Base-by-base conservation (phyloP, 768 basidiomycete genomes). In the Lactifluus rugatus region DNA sequence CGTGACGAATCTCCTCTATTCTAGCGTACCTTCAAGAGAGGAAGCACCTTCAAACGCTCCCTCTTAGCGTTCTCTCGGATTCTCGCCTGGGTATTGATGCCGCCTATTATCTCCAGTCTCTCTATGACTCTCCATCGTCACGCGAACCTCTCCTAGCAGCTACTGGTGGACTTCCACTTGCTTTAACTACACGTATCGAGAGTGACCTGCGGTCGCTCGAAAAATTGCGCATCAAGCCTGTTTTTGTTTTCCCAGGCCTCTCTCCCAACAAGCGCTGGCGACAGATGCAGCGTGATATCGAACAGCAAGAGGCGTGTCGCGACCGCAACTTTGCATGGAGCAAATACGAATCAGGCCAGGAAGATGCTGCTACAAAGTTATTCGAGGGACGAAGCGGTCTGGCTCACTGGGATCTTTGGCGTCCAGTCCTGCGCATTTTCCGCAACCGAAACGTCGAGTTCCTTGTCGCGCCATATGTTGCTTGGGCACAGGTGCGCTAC, bases 51-150 rank as follows among this genome's bases (percentile, higher is more conserved):
- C 85, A 89, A 71, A 86, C 84, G 41, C 82, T 87, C 56, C 82
- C 90, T 21, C 81, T 98, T 54, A 82, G 81, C 56, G 83, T 85
- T 0, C 78, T 99, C 48, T 80, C 89, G 42, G 91, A 96, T 68
- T 90, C 93, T 52, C 87, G 96, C 46, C 85, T 99, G 26, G 96
- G 96, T 32, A 96, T 99, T 69, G 95, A 99, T 78, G 93, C 93
- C 3, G 85, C 87, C 2, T 85, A 87, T 71, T 99, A 98, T 73
- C 77, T 99, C 41, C 79, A 85, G 53, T 76, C 79, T 46, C 78
- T 98, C 63, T 84, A 85, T 16, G 87, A 91, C 23, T 82, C 75
- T 59, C 81, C 88, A 0, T 76, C 82, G 1, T 83, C 91, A 17
- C 81, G 89, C 34, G 96, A 99, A 75, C 88, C 93, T 14, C 81